These are phyloP conservation scores for Kluyveromyces aestuarii DNA, from an alignment of 805 yeast species.

Conservation along the genomic window DNA sequence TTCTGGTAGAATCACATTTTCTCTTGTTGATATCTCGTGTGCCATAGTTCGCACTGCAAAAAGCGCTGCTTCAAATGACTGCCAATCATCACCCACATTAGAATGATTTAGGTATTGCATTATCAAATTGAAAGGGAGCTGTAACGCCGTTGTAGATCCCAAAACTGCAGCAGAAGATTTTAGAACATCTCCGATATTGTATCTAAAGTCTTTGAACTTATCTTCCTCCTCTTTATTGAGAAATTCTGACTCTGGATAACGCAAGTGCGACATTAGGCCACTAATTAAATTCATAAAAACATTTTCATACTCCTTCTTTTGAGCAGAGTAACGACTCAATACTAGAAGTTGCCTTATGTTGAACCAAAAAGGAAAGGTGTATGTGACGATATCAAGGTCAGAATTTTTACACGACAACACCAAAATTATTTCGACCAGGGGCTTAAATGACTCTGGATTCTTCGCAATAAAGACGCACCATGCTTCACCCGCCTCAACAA, in stretches of 20 bases:
- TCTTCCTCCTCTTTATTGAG: constrained; percentile 78
- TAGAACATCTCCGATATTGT: constrained; percentile 95
- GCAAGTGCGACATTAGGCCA: constrained; percentile 52
- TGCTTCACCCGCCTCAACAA: constrained; percentile 88
- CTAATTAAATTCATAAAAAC: constrained; percentile 20
- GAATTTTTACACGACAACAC: constrained; percentile 64
- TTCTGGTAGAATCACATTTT: constrained; percentile 60
- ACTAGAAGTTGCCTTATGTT: constrained; percentile 55
- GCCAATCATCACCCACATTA: constrained; percentile 48
- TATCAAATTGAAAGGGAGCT: constrained; percentile 59
- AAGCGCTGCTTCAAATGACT: constrained; percentile 78
- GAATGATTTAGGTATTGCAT: constrained; percentile 30
- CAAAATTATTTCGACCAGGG: constrained; percentile 63
- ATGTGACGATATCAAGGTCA: constrained; percentile 82
- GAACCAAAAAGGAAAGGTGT: constrained; percentile 91
- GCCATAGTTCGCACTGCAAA: constrained; percentile 93
- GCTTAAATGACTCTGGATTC: constrained; percentile 58
- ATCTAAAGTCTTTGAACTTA: constrained; percentile 86
- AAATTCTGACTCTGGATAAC: constrained; percentile 62
- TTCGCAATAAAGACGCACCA: constrained; percentile 86
- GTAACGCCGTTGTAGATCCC: constrained; percentile 63
- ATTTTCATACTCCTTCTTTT: constrained; percentile 17
- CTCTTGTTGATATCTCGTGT: constrained; percentile 65
- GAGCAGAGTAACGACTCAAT: constrained; percentile 23
- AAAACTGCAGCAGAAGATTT: constrained; percentile 91